A percentile compares a stretch with the other conserved stretches of the same genome.
These are phyloP conservation scores for Fraxinus baroniana DNA, from an alignment of 305 asterid species.

Conservation along the genomic window DNA sequence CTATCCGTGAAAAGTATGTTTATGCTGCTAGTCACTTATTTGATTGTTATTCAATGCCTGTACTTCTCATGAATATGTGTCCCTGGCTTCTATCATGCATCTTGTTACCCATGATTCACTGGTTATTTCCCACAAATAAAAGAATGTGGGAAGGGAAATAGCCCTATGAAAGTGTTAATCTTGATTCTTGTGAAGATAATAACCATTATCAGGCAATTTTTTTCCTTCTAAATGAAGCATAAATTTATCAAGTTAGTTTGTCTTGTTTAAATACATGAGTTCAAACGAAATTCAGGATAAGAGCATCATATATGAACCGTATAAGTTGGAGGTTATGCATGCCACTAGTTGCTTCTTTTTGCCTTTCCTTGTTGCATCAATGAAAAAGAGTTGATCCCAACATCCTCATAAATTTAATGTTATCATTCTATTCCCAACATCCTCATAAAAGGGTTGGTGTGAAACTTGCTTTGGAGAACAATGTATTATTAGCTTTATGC, in stretches of 20 bases:
- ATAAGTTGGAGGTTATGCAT: conserved; percentile 1
- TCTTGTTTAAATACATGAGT: background rate
- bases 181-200: background rate
- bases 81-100: background rate
- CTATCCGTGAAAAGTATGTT: conserved; percentile 70
- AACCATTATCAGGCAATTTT: background rate
- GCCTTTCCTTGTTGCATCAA: conserved; percentile 1
- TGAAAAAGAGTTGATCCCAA: background rate
- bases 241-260: background rate
- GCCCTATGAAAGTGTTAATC: background rate
- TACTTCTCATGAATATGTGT: background rate
- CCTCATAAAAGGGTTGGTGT: background rate
- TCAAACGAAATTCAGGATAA: background rate
- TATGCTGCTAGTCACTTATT: conserved; percentile 21
- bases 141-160: background rate
- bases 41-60: background rate
- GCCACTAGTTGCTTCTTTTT: background rate
- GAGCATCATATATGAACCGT: background rate
- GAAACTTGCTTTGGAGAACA: background rate
- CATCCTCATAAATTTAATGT: background rate
- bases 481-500: background rate
- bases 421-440: background rate
- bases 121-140: background rate
- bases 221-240: background rate
- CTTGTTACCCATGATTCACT: background rate